Base-by-base conservation (phyloP, 805 yeast species). In the Cyberlindnera samutprakarnensis region DNA sequence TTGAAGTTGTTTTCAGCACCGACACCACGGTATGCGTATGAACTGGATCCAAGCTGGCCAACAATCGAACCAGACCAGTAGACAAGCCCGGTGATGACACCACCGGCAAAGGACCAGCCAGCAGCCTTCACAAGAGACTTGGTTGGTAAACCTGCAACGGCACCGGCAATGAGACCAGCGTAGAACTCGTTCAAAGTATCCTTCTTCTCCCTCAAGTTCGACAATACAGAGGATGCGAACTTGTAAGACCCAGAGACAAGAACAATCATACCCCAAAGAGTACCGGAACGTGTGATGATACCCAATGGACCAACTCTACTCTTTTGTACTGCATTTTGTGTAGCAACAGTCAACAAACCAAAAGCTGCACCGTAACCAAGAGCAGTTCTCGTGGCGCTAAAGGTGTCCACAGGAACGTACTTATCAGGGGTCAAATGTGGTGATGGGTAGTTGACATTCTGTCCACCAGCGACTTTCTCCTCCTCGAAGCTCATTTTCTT, bases 201-300 rank as follows among this genome's bases (percentile, higher is more conserved):
- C 46, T 72, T 74, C 49, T 64, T 67, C 53, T 73, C 75, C 48
- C 83, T 65, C 45, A 79, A 55, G 54, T 79, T 78, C 41, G 80
- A 64, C 21, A 71, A 41, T 16, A 71, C 62, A 26, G 70, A 54
- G 18, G 62, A 59, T 7, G 55, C 55, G 41, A 64, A 55, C 27
- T 54, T 53, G 48, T 53, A 68, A 7, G 72, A 68, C 18, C 72
- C 64, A 27, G 76, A 75, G 15, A 65, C 65, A 10, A 75, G 63
- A 27, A 75, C 69, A 37, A 69, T 59, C 1, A 62, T 64, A 27
- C 60, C 54, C 23, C 62, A 58, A 7, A 66, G 54, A 23, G 33
- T 29, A 4, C 49, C 54, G 4, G 45, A 37, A 14, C 46, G 45
- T 2, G 47, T 37, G 14, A 50, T 9, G 5, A 47, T 37, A 53